A percentile compares a stretch with the other conserved stretches of the same genome.
phyloP scores from a whole-genome alignment of 805 yeast genomes.

The Maudiozyma barnettii region DNA sequence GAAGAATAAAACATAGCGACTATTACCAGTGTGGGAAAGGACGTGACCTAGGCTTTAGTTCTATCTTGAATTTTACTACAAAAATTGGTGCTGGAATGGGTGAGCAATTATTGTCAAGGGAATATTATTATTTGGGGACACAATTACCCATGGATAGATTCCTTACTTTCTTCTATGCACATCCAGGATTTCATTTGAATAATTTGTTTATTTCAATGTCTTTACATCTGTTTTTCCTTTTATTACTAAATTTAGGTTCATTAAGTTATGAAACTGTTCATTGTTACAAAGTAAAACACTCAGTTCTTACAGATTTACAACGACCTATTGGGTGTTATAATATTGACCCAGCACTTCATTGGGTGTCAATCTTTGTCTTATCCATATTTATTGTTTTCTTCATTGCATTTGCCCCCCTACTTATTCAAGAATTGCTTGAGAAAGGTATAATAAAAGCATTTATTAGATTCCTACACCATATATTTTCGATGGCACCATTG shows the following conservation, averaged over 20 bases:
- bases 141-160: slow-evolving; percentile 83
- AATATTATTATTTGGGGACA: slow-evolving; percentile 84
- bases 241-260: slow-evolving; percentile 71
- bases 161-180: slow-evolving; percentile 90
- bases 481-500: slow-evolving; percentile 74
- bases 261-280: slow-evolving; percentile 59
- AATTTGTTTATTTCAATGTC: slow-evolving; percentile 81
- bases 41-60: slow-evolving; percentile 86
- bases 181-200: slow-evolving; percentile 91
- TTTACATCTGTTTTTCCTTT: slow-evolving; percentile 76
- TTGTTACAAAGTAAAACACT: slow-evolving; percentile 57
- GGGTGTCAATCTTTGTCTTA: slow-evolving; percentile 83
- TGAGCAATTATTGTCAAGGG: slow-evolving; percentile 86
- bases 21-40: slow-evolving; percentile 97
- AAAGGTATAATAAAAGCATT: slow-evolving; percentile 72
- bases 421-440: slow-evolving; percentile 81
- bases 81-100: slow-evolving; percentile 99
- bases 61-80: slow-evolving; percentile 86
- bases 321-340: slow-evolving; percentile 79
- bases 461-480: slow-evolving; percentile 61
- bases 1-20: slow-evolving; percentile 90
- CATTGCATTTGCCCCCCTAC: slow-evolving; percentile 79
- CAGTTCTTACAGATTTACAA: slow-evolving; percentile 65
- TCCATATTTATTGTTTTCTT: slow-evolving; percentile 90
- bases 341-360: slow-evolving; percentile 72